These are phyloP conservation scores for Lachancea waltii DNA, from an alignment of 805 yeast species.

Conservation along the genomic window DNA sequence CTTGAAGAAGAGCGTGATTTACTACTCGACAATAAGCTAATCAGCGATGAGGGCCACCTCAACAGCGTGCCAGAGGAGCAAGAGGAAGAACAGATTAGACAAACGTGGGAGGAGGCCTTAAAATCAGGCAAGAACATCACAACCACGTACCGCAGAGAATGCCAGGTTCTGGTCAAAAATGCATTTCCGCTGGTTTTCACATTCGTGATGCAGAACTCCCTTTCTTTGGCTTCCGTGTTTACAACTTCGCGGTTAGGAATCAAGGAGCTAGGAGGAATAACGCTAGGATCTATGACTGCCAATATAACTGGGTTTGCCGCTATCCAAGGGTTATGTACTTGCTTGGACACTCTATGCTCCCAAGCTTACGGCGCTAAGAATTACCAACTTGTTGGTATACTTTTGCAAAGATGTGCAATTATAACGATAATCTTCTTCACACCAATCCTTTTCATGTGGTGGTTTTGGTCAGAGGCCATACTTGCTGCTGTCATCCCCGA, in stretches of 20 bases:
- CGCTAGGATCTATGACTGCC: constrained; percentile 71
- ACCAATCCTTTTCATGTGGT: constrained; percentile 59
- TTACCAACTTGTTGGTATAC: constrained; percentile 57
- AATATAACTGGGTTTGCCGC: constrained; percentile 70
- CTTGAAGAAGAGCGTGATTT: constrained; percentile 31
- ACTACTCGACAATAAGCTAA: constrained; percentile 28
- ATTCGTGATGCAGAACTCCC: constrained; percentile 61
- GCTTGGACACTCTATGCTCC: constrained; percentile 71
- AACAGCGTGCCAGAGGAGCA: constrained; percentile 2
- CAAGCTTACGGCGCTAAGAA: constrained; percentile 71
- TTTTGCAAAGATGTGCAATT: constrained; percentile 60
- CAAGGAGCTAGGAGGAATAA: constrained; percentile 66
- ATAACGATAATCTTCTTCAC: constrained; percentile 48
- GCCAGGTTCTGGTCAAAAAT: constrained; percentile 36
- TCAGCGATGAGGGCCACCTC: constrained; percentile 1
- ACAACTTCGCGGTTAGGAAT: constrained; percentile 71
- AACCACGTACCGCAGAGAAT: constrained; percentile 37
- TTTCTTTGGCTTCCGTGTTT: constrained; percentile 71
- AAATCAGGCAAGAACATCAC: constrained; percentile 26
- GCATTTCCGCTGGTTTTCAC: constrained; percentile 62
- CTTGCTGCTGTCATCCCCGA: constrained; percentile 42
- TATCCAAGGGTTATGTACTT: constrained; percentile 72
- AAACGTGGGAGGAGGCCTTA: constrained; percentile 29
- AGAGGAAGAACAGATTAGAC: constrained; percentile 18
- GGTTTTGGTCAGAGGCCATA: constrained; percentile 45